These are phyloP conservation scores for Exutisphaerella laricina DNA, from an alignment of 2,329 filamentous ascomycete species.

Conservation along the genomic window DNA sequence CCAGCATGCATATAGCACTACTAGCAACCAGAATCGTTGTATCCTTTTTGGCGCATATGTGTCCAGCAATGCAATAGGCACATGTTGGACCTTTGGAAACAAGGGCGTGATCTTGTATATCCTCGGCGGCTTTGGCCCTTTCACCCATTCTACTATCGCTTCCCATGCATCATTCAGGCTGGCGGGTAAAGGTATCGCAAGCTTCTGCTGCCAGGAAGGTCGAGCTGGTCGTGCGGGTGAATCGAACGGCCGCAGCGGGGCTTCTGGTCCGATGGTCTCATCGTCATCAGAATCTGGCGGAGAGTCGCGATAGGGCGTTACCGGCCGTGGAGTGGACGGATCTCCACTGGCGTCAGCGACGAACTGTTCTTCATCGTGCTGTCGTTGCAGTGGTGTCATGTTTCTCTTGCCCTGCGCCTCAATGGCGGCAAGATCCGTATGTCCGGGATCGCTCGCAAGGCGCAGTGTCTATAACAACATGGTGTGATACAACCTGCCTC, in stretches of 20 bases:
- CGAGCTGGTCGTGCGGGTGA: constrained; percentile 14
- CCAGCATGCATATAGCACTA: constrained; percentile 61
- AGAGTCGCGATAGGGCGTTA: constrained; percentile 27
- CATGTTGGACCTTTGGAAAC: constrained; percentile 61
- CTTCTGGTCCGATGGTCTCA: constrained; percentile 25
- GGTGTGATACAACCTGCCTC: not conserved
- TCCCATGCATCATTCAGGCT: constrained; percentile 31
- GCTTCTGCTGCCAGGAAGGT: constrained; percentile 22
- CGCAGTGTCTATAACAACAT: not conserved
- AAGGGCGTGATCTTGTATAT: constrained; percentile 48
- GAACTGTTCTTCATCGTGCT: constrained; percentile 1
- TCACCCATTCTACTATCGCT: constrained; percentile 41
- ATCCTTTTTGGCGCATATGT: constrained; percentile 54
- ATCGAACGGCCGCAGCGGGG: constrained; percentile 27
- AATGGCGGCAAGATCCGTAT: not conserved
- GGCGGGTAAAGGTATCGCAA: constrained; percentile 25
- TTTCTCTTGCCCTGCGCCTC: not conserved
- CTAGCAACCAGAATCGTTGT: constrained; percentile 55
- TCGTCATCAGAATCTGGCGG: constrained; percentile 30
- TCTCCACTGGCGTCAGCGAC: not conserved
- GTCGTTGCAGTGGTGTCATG: not conserved
- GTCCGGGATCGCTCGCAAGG: too few relatives aligned
- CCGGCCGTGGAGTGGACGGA: not conserved
- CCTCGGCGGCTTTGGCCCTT: constrained; percentile 45
- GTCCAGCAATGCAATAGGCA: constrained; percentile 60